Conservation (phyloP, 257 asterid species). For the Capsicum baccatum region DNA sequence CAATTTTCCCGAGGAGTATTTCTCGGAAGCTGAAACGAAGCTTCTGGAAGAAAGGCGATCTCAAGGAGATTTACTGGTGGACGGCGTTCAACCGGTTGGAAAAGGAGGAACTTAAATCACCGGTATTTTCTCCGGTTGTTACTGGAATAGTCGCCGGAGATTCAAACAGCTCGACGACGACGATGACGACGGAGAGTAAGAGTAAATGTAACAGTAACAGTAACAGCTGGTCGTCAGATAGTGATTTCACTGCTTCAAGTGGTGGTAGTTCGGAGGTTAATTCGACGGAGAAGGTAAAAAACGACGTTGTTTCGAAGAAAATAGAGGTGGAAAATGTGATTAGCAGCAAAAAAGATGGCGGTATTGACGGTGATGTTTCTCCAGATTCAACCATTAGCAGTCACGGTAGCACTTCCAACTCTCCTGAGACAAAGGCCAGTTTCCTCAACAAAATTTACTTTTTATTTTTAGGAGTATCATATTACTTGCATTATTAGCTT, state of each 20-base stretch:
- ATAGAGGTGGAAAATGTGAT: conserved; percentile 28
- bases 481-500: not conserved
- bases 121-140: conserved; percentile 32
- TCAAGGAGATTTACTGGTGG: conserved; percentile 58
- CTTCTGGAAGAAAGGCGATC: conserved; percentile 63
- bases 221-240: conserved; percentile 59
- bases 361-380: conserved; percentile 51
- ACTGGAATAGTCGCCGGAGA: conserved; percentile 7
- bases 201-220: conserved; percentile 46
- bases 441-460: not conserved
- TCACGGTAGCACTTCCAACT: conserved; percentile 44
- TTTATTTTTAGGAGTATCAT: not conserved
- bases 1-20: conserved; percentile 54
- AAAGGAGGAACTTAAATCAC: conserved; percentile 45
- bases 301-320: conserved; percentile 29
- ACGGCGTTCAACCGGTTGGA: conserved; percentile 45
- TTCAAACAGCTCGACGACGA: conserved; percentile 39
- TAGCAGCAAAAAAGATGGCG: conserved; percentile 40
- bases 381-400: conserved; percentile 39
- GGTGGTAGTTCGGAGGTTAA: conserved; percentile 46
- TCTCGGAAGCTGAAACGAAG: conserved; percentile 53
- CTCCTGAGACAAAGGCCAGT: conserved; percentile 54
- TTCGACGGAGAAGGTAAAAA: conserved; percentile 30
- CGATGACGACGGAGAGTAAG: conserved; percentile 15
- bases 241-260: conserved; percentile 59